phyloP scores from a whole-genome alignment of 257 asterid species.

The Jacaranda copaia region DNA sequence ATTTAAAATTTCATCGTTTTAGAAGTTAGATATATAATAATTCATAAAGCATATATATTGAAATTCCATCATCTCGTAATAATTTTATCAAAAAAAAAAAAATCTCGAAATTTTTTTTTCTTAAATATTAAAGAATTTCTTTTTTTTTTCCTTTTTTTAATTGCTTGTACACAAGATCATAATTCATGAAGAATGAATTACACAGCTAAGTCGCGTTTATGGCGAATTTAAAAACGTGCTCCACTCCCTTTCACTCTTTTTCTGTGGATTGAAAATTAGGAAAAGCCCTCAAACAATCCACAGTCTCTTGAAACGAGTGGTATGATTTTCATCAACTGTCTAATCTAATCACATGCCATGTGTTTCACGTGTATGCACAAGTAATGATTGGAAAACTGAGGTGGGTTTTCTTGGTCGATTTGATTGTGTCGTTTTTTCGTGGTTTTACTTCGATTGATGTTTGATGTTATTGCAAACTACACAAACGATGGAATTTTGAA shows the following conservation, averaged over 20 bases:
- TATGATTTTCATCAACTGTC: slow-evolving; percentile 19
- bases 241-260: not conserved
- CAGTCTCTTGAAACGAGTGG: slow-evolving; percentile 33
- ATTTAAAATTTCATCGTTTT: too few relatives aligned
- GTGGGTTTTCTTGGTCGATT: slow-evolving; percentile 26
- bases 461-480: not conserved
- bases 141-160: too few relatives aligned
- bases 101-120: too few relatives aligned
- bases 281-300: slow-evolving; percentile 1
- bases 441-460: not conserved
- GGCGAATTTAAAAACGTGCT: not conserved
- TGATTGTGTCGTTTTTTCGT: not conserved
- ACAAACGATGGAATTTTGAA: not conserved
- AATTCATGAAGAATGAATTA: too few relatives aligned
- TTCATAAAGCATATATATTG: too few relatives aligned
- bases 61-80: too few relatives aligned
- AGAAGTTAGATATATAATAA: too few relatives aligned
- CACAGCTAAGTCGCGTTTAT: slow-evolving; percentile 7
- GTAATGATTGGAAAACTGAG: slow-evolving; percentile 16
- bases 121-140: too few relatives aligned
- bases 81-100: too few relatives aligned
- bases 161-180: too few relatives aligned
- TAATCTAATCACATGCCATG: not conserved
- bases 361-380: slow-evolving; percentile 3
- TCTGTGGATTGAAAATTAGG: slow-evolving; percentile 7